Conservation (phyloP, 108 stramenopile genomes). For the Cafeteria roenbergensis region DNA sequence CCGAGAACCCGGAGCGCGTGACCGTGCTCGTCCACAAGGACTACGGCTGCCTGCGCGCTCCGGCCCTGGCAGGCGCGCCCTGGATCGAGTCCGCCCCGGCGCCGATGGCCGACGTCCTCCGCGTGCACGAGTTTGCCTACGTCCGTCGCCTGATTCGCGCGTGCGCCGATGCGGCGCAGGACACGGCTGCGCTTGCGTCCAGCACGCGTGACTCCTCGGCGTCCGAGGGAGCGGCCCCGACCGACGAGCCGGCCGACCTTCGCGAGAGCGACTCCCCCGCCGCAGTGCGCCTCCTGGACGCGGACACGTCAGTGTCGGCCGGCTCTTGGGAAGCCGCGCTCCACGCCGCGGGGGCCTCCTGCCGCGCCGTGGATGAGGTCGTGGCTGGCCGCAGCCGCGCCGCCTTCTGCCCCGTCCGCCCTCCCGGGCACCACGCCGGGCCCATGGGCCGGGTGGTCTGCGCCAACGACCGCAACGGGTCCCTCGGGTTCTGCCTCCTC, state of each 20-base stretch:
- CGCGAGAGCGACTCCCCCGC: too few relatives aligned
- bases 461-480: slow-evolving; percentile 2
- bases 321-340: slow-evolving; percentile 54
- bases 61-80: background rate
- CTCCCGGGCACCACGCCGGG: slow-evolving; percentile 97
- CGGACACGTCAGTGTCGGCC: slow-evolving; percentile 36
- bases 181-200: background rate
- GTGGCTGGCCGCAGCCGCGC: slow-evolving; percentile 29
- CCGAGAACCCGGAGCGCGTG: slow-evolving; percentile 15
- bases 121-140: slow-evolving; percentile 18
- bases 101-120: slow-evolving; percentile 13
- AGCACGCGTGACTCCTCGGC: too few relatives aligned
- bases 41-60: slow-evolving; percentile 6
- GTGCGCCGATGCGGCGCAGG: background rate
- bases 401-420: slow-evolving; percentile 83
- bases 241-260: too few relatives aligned
- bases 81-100: slow-evolving; percentile 5
- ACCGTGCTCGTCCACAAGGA: slow-evolving; percentile 8
- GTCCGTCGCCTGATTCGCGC: slow-evolving; percentile 11
- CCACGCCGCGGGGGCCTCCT: slow-evolving; percentile 53
- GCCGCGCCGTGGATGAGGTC: slow-evolving; percentile 38
- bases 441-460: slow-evolving; percentile 47
- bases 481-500: slow-evolving; percentile 89
- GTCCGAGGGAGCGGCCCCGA: too few relatives aligned
- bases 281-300: slow-evolving; percentile 14